Percentiles rank a stretch among this genome's conserved stretches.
Evolutionary conservation across 1,139 yeast genomes (phyloP).

Genomic region (Suhomyces bribrorum): DNA sequence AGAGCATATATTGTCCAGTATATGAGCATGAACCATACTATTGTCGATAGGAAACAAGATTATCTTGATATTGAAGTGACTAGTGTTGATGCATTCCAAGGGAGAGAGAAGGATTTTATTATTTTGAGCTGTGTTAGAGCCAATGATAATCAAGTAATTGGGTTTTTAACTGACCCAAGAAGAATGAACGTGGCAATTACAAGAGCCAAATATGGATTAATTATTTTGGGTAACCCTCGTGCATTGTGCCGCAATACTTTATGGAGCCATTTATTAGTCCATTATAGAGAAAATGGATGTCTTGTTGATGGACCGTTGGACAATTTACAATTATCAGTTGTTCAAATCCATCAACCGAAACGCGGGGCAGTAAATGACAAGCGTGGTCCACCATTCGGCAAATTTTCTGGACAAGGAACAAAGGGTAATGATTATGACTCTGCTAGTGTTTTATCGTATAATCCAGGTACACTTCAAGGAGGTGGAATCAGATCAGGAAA

Average conservation of each 20-base stretch:
- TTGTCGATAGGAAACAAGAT: conserved; percentile 57
- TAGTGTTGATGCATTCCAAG: conserved; percentile 95
- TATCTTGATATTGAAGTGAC: conserved; percentile 83
- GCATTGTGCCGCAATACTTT: conserved; percentile 69
- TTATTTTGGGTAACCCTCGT: conserved; percentile 82
- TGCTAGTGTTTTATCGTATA: conserved; percentile 51
- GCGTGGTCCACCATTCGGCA: conserved; percentile 3
- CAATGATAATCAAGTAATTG: conserved; percentile 78
- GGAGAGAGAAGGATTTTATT: conserved; percentile 90
- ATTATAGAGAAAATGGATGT: conserved; percentile 82
- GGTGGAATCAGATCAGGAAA: background rate
- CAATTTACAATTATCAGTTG: conserved; percentile 70
- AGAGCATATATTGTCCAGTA: conserved; percentile 79
- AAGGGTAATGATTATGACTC: conserved; percentile 45
- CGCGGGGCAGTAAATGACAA: conserved; percentile 1
- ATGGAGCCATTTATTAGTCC: conserved; percentile 79
- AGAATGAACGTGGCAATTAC: conserved; percentile 92
- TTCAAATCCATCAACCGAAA: conserved; percentile 45
- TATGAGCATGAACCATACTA: conserved; percentile 71
- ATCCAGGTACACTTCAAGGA: conserved; percentile 9
- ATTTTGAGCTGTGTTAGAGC: conserved; percentile 91
- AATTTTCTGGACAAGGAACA: conserved; percentile 4
- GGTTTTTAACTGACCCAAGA: conserved; percentile 86
- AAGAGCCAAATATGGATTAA: conserved; percentile 83
- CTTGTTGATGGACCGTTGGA: conserved; percentile 92